These are phyloP conservation scores for Iris pallida DNA, from an alignment of 116 monocot species.

Conservation along the genomic window DNA sequence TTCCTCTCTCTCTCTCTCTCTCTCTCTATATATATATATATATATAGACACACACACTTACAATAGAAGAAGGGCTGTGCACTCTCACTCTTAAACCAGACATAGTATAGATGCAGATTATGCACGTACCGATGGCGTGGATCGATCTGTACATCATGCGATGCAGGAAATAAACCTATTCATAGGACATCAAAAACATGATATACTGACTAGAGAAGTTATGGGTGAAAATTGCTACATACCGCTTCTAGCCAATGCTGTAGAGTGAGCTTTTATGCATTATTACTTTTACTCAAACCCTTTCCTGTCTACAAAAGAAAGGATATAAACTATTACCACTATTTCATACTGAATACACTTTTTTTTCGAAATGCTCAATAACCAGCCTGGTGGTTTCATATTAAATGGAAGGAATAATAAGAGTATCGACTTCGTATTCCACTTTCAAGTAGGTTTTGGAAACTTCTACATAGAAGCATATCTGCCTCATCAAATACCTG, in stretches of 20 bases:
- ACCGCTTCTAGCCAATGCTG: constrained; percentile 98
- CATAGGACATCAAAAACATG: background rate
- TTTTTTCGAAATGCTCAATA: too few species aligned
- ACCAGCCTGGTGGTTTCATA: too few species aligned
- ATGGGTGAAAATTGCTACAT: constrained; percentile 11
- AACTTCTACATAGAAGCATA: constrained; percentile 93
- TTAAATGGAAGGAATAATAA: background rate
- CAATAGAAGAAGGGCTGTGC: constrained; percentile 90
- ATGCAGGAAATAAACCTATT: background rate
- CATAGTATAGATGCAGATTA: constrained; percentile 76
- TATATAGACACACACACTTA: too few species aligned
- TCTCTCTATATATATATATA: too few species aligned
- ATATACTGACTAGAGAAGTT: background rate
- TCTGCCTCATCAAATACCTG: constrained; percentile 96
- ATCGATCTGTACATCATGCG: constrained; percentile 61
- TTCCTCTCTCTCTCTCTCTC: too few species aligned
- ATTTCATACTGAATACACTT: background rate
- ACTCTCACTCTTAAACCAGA: constrained; percentile 80
- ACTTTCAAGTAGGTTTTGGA: constrained; percentile 13
- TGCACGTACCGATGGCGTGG: constrained; percentile 92
- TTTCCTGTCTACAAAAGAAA: constrained; percentile 64
- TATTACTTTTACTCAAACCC: constrained; percentile 72
- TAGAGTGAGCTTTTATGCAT: constrained; percentile 84
- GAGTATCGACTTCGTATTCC: background rate
- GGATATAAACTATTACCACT: background rate